Conservation (phyloP, 371 early-diverging fungal species). For the Mortierella sp. region DNA sequence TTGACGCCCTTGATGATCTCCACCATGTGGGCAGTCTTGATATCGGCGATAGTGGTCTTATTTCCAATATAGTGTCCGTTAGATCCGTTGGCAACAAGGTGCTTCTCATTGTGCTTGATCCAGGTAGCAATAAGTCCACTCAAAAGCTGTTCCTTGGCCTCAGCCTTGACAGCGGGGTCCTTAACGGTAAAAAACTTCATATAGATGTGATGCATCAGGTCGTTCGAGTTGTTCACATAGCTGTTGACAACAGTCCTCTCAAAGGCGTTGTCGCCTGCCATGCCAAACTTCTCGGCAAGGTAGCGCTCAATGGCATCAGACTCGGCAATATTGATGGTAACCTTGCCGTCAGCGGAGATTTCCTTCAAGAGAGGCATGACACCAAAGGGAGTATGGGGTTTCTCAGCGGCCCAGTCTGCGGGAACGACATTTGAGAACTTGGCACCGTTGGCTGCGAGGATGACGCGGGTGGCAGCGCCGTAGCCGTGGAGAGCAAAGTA, state of each 20-base stretch:
- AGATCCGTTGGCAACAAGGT: slow-evolving; percentile 8
- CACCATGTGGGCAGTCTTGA: slow-evolving; percentile 6
- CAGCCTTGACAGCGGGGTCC: slow-evolving; percentile 20
- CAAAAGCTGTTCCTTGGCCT: slow-evolving; percentile 8
- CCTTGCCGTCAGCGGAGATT: slow-evolving; percentile 24
- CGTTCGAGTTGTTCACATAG: not conserved
- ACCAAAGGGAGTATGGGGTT: slow-evolving; percentile 29
- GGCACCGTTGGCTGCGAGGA: slow-evolving; percentile 8
- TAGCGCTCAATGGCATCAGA: slow-evolving; percentile 37
- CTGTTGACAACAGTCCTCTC: slow-evolving; percentile 23
- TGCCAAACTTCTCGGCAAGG: slow-evolving; percentile 2
- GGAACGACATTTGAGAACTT: not conserved
- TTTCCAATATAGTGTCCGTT: slow-evolving; percentile 25
- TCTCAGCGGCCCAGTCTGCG: slow-evolving; percentile 8
- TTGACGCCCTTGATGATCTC: not conserved
- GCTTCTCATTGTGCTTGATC: slow-evolving; percentile 13
- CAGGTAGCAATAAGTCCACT: slow-evolving; percentile 1
- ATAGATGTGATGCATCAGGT: not conserved
- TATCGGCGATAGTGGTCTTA: slow-evolving; percentile 19
- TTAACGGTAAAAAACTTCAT: not conserved
- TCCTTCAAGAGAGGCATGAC: slow-evolving; percentile 28
- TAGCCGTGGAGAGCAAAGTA: slow-evolving; percentile 34
- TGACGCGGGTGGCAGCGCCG: not conserved
- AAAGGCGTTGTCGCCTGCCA: slow-evolving; percentile 22
- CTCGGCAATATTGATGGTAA: slow-evolving; percentile 23